A percentile compares a stretch with the other conserved stretches of the same genome.
Conservation (phyloP, 306 rosid species). For the Astragalus glycyphyllos region DNA sequence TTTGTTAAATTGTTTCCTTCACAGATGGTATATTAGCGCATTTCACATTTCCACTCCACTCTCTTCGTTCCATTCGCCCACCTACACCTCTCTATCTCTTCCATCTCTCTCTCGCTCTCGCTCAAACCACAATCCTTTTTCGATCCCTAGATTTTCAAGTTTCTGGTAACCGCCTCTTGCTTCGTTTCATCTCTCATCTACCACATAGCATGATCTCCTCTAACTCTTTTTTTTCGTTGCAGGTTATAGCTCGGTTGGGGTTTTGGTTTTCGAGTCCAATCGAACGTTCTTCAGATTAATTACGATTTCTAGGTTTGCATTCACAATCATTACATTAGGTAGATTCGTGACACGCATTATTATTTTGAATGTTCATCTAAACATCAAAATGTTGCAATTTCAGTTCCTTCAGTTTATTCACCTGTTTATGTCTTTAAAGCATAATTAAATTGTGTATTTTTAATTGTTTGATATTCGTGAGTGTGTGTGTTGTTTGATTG, state of each 20-base stretch:
- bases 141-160: conserved; percentile 36
- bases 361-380: conserved; percentile 9
- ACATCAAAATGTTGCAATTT: neutral
- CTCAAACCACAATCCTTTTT: conserved; percentile 8
- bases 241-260: conserved; percentile 31
- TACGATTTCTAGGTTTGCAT: conserved; percentile 18
- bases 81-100: neutral
- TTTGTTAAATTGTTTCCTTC: neutral
- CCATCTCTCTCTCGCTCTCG: neutral
- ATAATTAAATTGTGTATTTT: neutral
- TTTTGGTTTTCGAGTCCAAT: conserved; percentile 30
- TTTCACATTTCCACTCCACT: neutral
- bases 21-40: neutral
- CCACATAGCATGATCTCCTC: neutral
- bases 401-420: neutral
- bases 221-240: neutral
- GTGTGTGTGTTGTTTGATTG: neutral
- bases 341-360: neutral
- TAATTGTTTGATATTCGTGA: neutral
- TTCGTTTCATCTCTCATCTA: neutral
- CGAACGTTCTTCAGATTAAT: neutral
- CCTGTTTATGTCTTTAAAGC: neutral
- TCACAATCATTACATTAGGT: neutral
- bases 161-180: conserved; percentile 2
- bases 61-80: conserved; percentile 1